Percentiles rank a stretch among this genome's conserved stretches.
These are phyloP conservation scores for Debaryomycetaceae sp. DNA, from an alignment of 1,139 yeast species.

Conservation along the genomic window DNA sequence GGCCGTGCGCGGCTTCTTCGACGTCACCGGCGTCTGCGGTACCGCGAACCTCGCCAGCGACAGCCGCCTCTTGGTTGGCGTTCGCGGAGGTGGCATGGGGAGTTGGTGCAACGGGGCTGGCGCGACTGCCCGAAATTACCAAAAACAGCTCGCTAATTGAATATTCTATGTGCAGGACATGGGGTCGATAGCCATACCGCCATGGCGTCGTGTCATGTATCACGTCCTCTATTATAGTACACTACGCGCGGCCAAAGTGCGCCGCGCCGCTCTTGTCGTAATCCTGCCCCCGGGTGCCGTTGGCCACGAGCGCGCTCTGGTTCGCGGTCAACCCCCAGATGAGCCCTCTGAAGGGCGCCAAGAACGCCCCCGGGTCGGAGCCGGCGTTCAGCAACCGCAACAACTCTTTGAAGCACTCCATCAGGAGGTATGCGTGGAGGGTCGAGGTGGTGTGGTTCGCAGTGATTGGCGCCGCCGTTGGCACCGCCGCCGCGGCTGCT, in stretches of 20 bases:
- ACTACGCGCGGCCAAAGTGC: no score
- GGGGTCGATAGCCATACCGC: no score
- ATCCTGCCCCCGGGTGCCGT: conserved; percentile 20
- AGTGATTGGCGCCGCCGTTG: conserved; percentile 27
- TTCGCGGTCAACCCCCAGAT: conserved; percentile 48
- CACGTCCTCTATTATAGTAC: no score
- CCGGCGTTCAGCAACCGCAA: conserved; percentile 26
- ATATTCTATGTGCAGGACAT: no score
- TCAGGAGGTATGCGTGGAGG: conserved; percentile 50
- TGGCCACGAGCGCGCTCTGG: conserved; percentile 7
- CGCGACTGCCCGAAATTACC: no score
- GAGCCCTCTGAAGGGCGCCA: conserved; percentile 42
- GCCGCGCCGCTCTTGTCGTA: conserved; percentile 22
- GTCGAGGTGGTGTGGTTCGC: conserved; percentile 44
- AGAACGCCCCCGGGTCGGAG: conserved; percentile 30
- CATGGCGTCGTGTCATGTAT: no score
- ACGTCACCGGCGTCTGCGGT: conserved; percentile 6
- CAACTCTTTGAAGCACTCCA: conserved; percentile 56
- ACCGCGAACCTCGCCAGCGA: conserved; percentile 4
- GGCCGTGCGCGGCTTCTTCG: conserved; percentile 3
- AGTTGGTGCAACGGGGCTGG: neutral
- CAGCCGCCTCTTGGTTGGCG: conserved; percentile 7
- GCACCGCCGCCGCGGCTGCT: no score
- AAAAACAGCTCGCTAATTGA: no score
- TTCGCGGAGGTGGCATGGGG: conserved; percentile 3